phyloP scores from a whole-genome alignment of 139 green algal species.

The Monoraphidium neglectum region DNA sequence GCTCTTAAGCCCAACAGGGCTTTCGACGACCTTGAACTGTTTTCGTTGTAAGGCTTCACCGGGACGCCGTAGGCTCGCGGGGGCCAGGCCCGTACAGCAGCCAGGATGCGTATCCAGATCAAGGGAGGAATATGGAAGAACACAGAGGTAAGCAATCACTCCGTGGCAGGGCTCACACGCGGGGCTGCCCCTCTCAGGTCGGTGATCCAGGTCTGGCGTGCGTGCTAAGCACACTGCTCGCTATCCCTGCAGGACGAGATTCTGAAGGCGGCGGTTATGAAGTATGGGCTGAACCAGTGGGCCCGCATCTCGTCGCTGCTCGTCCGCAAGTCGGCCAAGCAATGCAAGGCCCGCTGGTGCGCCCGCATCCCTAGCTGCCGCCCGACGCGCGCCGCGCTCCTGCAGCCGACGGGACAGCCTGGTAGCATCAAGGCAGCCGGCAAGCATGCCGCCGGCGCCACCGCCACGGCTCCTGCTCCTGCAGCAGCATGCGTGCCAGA shows the following conservation, averaged over 20 bases:
- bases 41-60: too few species aligned
- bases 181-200: neutral
- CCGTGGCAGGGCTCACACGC: neutral
- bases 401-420: too few species aligned
- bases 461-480: neutral
- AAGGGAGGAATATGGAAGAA: constrained; percentile 99
- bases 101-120: constrained; percentile 87
- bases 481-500: neutral
- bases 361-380: constrained; percentile 2
- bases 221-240: neutral
- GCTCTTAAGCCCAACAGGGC: too few species aligned
- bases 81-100: neutral
- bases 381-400: neutral
- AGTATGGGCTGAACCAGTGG: constrained; percentile 95
- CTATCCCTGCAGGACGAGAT: constrained; percentile 92
- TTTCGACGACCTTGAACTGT: too few species aligned
- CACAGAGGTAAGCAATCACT: constrained; percentile 76
- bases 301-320: constrained; percentile 94
- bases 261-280: constrained; percentile 99
- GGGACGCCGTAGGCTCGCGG: too few species aligned
- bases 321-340: constrained; percentile 97
- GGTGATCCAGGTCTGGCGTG: neutral
- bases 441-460: too few species aligned
- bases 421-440: too few species aligned
- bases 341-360: constrained; percentile 99